Evolutionary conservation across 2,329 filamentous ascomycete genomes (phyloP).

Genomic region (Hypoxylon sp.): DNA sequence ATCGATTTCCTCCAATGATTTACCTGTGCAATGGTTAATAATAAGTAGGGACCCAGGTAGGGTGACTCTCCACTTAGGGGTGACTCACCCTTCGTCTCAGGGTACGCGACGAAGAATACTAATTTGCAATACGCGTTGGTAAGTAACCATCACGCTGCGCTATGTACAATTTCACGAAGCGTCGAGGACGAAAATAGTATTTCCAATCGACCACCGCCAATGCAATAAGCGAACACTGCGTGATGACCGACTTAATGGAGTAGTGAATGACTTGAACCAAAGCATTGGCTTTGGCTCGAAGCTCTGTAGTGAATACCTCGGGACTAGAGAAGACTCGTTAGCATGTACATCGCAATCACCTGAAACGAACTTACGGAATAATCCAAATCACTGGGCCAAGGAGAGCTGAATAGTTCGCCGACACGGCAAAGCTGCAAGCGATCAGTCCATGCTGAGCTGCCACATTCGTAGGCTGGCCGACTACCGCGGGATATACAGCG

Average conservation of each 20-base stretch:
- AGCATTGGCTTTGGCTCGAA: slow-evolving; percentile 57
- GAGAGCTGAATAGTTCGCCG: slow-evolving; percentile 54
- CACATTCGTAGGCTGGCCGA: slow-evolving; percentile 53
- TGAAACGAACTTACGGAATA: slow-evolving; percentile 51
- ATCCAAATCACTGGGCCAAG: slow-evolving; percentile 58
- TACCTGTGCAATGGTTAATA: slow-evolving; percentile 47
- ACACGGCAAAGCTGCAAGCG: slow-evolving; percentile 57
- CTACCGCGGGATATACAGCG: slow-evolving; percentile 52
- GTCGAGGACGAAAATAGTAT: slow-evolving; percentile 52
- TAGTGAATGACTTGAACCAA: slow-evolving; percentile 57
- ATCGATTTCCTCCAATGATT: slow-evolving; percentile 56
- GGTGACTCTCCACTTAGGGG: background rate
- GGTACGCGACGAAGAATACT: slow-evolving; percentile 53
- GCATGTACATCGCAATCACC: background rate
- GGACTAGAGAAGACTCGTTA: slow-evolving; percentile 44
- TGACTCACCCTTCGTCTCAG: slow-evolving; percentile 53
- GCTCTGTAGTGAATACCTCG: slow-evolving; percentile 56
- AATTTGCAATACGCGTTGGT: slow-evolving; percentile 54
- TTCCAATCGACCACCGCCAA: slow-evolving; percentile 56
- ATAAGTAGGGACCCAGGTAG: too few species aligned
- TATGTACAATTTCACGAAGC: background rate
- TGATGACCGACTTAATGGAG: slow-evolving; percentile 56
- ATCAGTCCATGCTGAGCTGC: slow-evolving; percentile 55
- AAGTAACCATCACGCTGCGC: slow-evolving; percentile 20
- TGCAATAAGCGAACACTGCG: slow-evolving; percentile 56